Conservation (phyloP, 2,329 filamentous ascomycete genomes). For the Aspergillus phoenicis region DNA sequence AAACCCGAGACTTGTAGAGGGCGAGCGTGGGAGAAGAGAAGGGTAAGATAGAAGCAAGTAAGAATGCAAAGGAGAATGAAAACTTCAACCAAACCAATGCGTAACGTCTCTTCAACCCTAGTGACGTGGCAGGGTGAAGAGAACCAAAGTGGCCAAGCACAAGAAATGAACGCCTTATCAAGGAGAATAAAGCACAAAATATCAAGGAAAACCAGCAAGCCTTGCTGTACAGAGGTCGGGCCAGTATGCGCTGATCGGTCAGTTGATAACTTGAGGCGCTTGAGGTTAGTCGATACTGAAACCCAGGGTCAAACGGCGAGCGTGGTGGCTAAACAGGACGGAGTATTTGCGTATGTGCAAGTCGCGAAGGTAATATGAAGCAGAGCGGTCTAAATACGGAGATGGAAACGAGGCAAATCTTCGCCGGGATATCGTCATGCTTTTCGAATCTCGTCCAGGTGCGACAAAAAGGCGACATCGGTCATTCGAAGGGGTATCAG, state of each 20-base stretch:
- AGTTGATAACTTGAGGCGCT: slow-evolving; percentile 4
- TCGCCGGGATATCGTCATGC: slow-evolving; percentile 38
- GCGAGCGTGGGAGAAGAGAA: slow-evolving; percentile 20
- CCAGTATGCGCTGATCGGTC: slow-evolving; percentile 7
- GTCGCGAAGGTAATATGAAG: slow-evolving; percentile 26
- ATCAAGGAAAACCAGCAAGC: slow-evolving; percentile 28
- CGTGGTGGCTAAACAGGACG: slow-evolving; percentile 18
- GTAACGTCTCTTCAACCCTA: slow-evolving; percentile 40
- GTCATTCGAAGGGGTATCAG: slow-evolving; percentile 19
- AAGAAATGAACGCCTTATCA: slow-evolving; percentile 33
- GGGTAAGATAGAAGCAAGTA: slow-evolving; percentile 20
- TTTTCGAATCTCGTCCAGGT: slow-evolving; percentile 35
- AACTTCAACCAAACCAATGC: slow-evolving; percentile 18
- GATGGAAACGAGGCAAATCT: slow-evolving; percentile 25
- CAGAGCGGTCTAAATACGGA: slow-evolving; percentile 26
- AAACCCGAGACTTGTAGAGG: slow-evolving; percentile 26
- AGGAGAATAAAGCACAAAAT: slow-evolving; percentile 14
- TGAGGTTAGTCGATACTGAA: neutral
- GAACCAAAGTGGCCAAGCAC: slow-evolving; percentile 31
- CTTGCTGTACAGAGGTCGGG: slow-evolving; percentile 34
- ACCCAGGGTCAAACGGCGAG: slow-evolving; percentile 3
- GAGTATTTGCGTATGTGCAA: slow-evolving; percentile 36
- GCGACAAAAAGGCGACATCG: slow-evolving; percentile 11
- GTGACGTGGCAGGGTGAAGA: slow-evolving; percentile 44
- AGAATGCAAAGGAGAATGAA: slow-evolving; percentile 26